phyloP scores from a whole-genome alignment of 257 asterid species.

The Jacaranda mimosifolia region DNA sequence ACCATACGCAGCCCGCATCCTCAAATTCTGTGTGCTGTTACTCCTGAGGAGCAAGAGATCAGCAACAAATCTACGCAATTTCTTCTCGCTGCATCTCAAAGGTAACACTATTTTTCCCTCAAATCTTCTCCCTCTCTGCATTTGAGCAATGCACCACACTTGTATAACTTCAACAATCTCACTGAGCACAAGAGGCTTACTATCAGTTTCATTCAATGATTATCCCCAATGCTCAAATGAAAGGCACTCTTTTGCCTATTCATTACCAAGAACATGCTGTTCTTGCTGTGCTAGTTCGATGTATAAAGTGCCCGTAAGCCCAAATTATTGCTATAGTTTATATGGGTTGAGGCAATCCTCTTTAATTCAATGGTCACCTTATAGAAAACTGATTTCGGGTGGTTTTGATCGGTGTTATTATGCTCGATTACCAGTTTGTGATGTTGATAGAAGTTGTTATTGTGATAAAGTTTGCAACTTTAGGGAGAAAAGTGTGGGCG shows the following conservation, averaged over 20 bases:
- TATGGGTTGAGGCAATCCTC: constrained; percentile 79
- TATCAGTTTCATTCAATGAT: constrained; percentile 55
- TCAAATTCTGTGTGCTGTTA: constrained; percentile 17
- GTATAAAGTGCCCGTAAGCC: constrained; percentile 46
- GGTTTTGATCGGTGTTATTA: constrained; percentile 57
- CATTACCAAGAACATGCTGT: constrained; percentile 60
- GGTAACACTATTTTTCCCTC: constrained; percentile 37
- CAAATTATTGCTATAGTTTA: constrained; percentile 52
- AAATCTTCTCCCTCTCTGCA: constrained; percentile 25
- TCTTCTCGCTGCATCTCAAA: constrained; percentile 34
- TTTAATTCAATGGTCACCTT: constrained; percentile 70
- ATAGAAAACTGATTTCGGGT: constrained; percentile 56
- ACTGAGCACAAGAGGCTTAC: constrained; percentile 58
- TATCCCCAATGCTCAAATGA: constrained; percentile 49
- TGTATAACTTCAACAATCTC: constrained; percentile 62
- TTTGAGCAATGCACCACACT: constrained; percentile 65
- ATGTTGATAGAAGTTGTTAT: constrained; percentile 49
- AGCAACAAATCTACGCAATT: constrained; percentile 38
- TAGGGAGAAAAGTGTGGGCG: constrained; percentile 48
- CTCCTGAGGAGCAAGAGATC: constrained; percentile 24
- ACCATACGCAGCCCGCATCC: constrained; percentile 2
- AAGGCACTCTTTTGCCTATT: constrained; percentile 52
- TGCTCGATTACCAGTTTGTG: constrained; percentile 47
- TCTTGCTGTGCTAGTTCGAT: constrained; percentile 60
- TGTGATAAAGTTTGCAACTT: constrained; percentile 46